Conservation (phyloP, 2,329 filamentous ascomycete genomes). For the Cercospora canescens region DNA sequence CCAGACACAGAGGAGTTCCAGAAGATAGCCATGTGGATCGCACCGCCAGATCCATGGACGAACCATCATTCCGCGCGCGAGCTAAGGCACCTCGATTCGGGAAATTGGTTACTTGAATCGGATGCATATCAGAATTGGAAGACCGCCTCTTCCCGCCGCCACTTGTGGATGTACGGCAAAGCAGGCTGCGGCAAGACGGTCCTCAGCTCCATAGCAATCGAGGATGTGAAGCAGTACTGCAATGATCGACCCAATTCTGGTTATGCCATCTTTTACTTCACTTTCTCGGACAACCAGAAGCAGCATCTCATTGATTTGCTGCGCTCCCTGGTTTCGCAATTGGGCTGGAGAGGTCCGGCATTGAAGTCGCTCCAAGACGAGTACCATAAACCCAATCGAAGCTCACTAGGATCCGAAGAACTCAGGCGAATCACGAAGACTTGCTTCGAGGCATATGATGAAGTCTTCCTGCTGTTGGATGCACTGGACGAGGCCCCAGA, state of each 20-base stretch:
- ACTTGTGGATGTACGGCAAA: slow-evolving; percentile 23
- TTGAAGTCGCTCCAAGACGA: slow-evolving; percentile 14
- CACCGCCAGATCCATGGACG: slow-evolving; percentile 18
- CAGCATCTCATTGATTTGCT: slow-evolving; percentile 20
- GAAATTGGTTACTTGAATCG: slow-evolving; percentile 13
- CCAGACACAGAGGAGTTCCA: background rate
- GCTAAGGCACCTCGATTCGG: slow-evolving; percentile 9
- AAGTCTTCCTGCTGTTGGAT: slow-evolving; percentile 35
- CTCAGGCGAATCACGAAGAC: slow-evolving; percentile 19
- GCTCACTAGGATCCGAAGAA: slow-evolving; percentile 12
- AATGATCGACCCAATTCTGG: background rate
- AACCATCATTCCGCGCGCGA: slow-evolving; percentile 16
- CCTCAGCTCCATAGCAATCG: slow-evolving; percentile 24
- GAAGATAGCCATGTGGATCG: slow-evolving; percentile 8
- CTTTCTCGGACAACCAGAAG: slow-evolving; percentile 24
- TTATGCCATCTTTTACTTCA: slow-evolving; percentile 23
- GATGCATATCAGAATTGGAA: slow-evolving; percentile 13
- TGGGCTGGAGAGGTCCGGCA: slow-evolving; percentile 18
- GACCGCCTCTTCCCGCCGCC: background rate
- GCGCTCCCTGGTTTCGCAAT: slow-evolving; percentile 18
- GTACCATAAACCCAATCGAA: slow-evolving; percentile 12
- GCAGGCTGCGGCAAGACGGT: slow-evolving; percentile 29
- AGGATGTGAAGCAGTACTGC: slow-evolving; percentile 17
- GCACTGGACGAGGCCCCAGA: slow-evolving; percentile 37
- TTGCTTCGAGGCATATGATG: slow-evolving; percentile 21